Evolutionary conservation across 108 stramenopile species (phyloP).

Genomic region (Stephanodiscus minutulus): DNA sequence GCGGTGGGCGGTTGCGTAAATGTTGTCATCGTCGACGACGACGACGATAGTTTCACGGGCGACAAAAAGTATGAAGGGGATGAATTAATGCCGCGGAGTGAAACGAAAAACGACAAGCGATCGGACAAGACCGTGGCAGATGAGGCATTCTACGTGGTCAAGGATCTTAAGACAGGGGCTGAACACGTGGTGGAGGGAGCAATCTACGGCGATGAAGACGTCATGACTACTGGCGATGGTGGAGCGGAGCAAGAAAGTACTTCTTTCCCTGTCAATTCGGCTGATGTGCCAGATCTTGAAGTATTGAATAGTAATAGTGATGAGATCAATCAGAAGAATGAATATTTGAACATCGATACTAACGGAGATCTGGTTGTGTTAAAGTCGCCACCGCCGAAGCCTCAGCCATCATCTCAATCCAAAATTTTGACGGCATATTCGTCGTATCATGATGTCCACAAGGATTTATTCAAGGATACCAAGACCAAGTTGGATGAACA

Average conservation of each 20-base stretch:
- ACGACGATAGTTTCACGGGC: conserved; percentile 24
- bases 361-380: not conserved
- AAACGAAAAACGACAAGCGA: not conserved
- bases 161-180: not conserved
- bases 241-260: not conserved
- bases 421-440: not conserved
- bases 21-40: conserved; percentile 35
- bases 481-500: conserved; percentile 23
- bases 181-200: not conserved
- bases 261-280: not conserved
- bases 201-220: not conserved
- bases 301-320: not conserved
- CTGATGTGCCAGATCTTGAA: conserved; percentile 3
- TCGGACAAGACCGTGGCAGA: not conserved
- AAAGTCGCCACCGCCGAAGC: conserved; percentile 2
- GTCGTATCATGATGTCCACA: conserved; percentile 45
- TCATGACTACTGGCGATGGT: not conserved
- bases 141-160: not conserved
- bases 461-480: conserved; percentile 33
- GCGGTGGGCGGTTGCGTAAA: not conserved
- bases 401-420: not conserved
- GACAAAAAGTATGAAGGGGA: conserved; percentile 4
- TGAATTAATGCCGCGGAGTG: conserved; percentile 6
- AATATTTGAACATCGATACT: conserved; percentile 10
- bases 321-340: not conserved